Conservation (phyloP, 2,329 filamentous ascomycete species). For the Talaromyces pinophilus region DNA sequence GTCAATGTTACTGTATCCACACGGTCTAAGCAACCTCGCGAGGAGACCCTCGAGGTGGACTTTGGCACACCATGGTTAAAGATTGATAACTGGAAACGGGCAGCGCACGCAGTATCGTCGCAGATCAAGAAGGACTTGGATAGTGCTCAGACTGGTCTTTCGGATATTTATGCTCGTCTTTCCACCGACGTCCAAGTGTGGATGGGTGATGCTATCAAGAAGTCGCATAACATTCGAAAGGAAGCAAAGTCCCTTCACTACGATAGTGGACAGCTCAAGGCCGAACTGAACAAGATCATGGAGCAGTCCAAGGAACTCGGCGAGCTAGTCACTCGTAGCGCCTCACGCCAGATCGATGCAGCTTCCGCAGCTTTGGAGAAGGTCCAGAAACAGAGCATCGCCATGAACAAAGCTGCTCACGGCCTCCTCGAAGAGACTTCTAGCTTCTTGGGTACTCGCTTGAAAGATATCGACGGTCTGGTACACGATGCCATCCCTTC, state of each 20-base stretch:
- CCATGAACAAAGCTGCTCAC: slow-evolving; percentile 33
- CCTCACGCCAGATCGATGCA: slow-evolving; percentile 35
- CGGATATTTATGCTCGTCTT: slow-evolving; percentile 41
- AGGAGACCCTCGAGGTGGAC: slow-evolving; percentile 43
- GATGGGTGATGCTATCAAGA: slow-evolving; percentile 41
- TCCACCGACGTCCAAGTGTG: slow-evolving; percentile 42
- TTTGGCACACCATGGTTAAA: slow-evolving; percentile 52
- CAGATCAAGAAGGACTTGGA: slow-evolving; percentile 41
- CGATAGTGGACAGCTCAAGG: slow-evolving; percentile 30
- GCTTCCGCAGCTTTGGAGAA: slow-evolving; percentile 33
- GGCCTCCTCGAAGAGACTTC: slow-evolving; percentile 34
- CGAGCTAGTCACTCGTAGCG: slow-evolving; percentile 34
- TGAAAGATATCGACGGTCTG: slow-evolving; percentile 28
- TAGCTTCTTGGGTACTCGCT: slow-evolving; percentile 30
- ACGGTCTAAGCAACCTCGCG: slow-evolving; percentile 37
- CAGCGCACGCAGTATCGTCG: slow-evolving; percentile 38
- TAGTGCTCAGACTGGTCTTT: slow-evolving; percentile 41
- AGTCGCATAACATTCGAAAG: slow-evolving; percentile 36
- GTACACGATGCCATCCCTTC: slow-evolving; percentile 33
- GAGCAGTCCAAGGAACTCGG: slow-evolving; percentile 38
- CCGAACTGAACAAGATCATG: slow-evolving; percentile 32
- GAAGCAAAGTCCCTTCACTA: slow-evolving; percentile 33
- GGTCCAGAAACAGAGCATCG: slow-evolving; percentile 32
- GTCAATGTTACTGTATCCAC: slow-evolving; percentile 53
- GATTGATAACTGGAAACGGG: slow-evolving; percentile 49